These are phyloP conservation scores for Penicillium sp. DNA, from an alignment of 2,329 filamentous ascomycete genomes.

Conservation along the genomic window DNA sequence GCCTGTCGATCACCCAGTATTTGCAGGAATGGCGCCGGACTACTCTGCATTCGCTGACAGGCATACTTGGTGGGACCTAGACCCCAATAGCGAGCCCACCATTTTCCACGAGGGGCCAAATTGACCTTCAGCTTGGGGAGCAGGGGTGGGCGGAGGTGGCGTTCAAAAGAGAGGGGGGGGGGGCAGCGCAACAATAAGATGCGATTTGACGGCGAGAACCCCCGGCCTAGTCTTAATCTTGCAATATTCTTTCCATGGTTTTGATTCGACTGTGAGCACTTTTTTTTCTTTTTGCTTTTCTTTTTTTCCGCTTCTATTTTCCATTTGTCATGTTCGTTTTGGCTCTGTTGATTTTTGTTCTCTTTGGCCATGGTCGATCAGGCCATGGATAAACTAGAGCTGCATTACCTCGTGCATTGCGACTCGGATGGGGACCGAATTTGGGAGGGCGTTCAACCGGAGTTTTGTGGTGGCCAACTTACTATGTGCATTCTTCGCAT, in stretches of 20 bases:
- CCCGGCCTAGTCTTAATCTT: too few relatives aligned
- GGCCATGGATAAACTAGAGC: slow-evolving; percentile 10
- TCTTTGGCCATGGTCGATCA: slow-evolving; percentile 1
- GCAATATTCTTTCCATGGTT: too few relatives aligned
- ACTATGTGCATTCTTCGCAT: background rate
- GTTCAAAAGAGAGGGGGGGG: slow-evolving; percentile 3
- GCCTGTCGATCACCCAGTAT: slow-evolving; percentile 22
- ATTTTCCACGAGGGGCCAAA: slow-evolving; percentile 12
- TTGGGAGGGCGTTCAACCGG: slow-evolving; percentile 3
- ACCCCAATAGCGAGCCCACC: slow-evolving; percentile 15
- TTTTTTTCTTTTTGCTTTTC: background rate
- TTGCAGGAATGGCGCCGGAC: slow-evolving; percentile 19
- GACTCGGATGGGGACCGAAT: slow-evolving; percentile 1
- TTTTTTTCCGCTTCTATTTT: too few relatives aligned
- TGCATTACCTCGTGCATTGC: slow-evolving; percentile 6
- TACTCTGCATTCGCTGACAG: slow-evolving; percentile 15
- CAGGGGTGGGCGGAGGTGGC: slow-evolving; percentile 1
- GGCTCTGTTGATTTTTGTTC: background rate
- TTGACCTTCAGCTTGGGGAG: slow-evolving; percentile 16
- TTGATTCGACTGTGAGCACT: too few relatives aligned
- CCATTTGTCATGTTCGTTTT: too few relatives aligned
- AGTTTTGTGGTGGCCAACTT: slow-evolving; percentile 3
- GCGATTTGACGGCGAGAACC: background rate
- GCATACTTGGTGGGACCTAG: slow-evolving; percentile 16
- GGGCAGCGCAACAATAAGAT: slow-evolving; percentile 1